Evolutionary conservation across 2,329 filamentous ascomycete genomes (phyloP), one percentile per base, ranked within the genome.

Genomic region (Ceratocystis huliohia): DNA sequence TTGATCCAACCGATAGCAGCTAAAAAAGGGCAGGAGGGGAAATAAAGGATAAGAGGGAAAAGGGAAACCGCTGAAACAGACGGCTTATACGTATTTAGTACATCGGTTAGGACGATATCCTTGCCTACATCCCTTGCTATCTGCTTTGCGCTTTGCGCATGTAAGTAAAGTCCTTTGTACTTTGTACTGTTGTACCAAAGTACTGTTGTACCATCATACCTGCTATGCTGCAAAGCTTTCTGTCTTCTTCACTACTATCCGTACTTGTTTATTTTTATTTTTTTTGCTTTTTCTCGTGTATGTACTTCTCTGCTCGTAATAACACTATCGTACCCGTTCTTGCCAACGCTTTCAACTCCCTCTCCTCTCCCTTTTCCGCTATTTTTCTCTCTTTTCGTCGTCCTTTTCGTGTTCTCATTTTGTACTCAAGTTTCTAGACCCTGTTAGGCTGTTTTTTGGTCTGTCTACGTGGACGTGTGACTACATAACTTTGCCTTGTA

Each of bases 71-170:
- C 22, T 57, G 53, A 57, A 57, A 57, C 53, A 53, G 53, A 33
- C 28, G 53, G 53, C 53, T 57, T 57, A 57, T 57, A 57, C 53
- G 28, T 57, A 57, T 17, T n/a, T 57, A 57, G 53, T 57, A n/a
- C 48, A 50, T 50, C 48, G 48, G 48, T 20, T 50, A 20, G 48
- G n/a, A 50, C 20, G 48, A 10, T 50, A 50, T 50, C 48, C 48
- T 50, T 50, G 48, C 22, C 22, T 22, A 4, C 48, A 50, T 50
- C 37, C 37, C 37, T 41, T 53, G 15, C 48, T 25, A 25, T n/a
- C 48, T 25, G 10, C 37, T 41, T 41, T 41, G 37, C 37, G 10
- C 37, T 41, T 41, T 41, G 37, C 37, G 37, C 22, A 25, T 25
- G n/a, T 53, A 53, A 30, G 41, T 50, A 37, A n/a, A n/a, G 20